Evolutionary conservation across 228 moss, liverwort and hornwort genomes (phyloP), one percentile per base, ranked within the genome.

Genomic region (Sphagnum magellanicum): DNA sequence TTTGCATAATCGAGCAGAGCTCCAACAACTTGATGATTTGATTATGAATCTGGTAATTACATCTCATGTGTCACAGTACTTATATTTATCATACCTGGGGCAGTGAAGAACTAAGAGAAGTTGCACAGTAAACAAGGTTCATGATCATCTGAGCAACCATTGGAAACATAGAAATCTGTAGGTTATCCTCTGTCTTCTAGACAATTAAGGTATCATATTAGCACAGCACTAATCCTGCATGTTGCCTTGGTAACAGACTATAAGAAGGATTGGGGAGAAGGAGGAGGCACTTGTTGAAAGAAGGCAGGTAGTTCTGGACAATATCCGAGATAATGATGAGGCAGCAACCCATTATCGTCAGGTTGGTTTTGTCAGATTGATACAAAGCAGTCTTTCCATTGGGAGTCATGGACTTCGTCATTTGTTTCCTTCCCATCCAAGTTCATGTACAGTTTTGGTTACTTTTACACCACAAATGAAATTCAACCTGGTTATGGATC

Each of bases 321-420:
- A 92, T 50, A 92, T 92, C 55, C 81, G 92, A 77, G 92, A 92
- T 73, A 92, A 92, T 71, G 92, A 92, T 61, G 92, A 92, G 79
- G 92, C 92, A 51, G 92, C 89, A 59, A 72, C 85, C 53, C 92
- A 87, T 76, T 89, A 89, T 72, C 84, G 92, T 52, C 84, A 89
- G 89, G 91, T 91, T 63, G 32, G 32, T 32, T 32, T 32, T 2
- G 3, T 32, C 32, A 32, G 32, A 32, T 32, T 32, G 32, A 53
- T 46, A 49, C 16, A 50, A 32, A 32, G 32, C 32, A 32, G 32
- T 32, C 32, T 2, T 32, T 32, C 3, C 3, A 3, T 32, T 32
- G 32, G 32, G 32, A 32, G 32, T 32, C 32, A 32, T 32, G 32
- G 3, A 32, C 32, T 32, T 32, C 71, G 52, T 65, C 15, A 61